Evolutionary conservation across 2,329 filamentous ascomycete genomes (phyloP), one percentile per base, ranked within the genome.

Genomic region (Harringtonia lauricola): DNA sequence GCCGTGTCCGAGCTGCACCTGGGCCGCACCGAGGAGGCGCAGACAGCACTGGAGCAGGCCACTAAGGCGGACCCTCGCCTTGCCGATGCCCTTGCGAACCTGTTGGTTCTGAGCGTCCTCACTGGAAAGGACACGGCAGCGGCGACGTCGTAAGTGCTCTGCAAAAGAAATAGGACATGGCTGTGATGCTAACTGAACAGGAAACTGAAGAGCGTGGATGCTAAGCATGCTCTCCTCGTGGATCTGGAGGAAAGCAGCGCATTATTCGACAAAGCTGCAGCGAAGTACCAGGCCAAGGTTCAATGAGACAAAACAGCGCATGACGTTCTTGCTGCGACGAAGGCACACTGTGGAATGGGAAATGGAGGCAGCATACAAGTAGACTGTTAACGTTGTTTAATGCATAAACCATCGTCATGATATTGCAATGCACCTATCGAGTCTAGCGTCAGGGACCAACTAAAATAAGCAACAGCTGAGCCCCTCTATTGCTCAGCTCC

Each of bases 1-100:
- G 90, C 89, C 22, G 79, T 96, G 22, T 83, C 86, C 21, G 90
- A 98, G 63, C 68, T 96, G 42, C 92, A 96, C 59, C 79, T 96
- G 24, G 89, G 88, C 41, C 79, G 92, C 39, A 66, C 85, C 34
- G 87, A 92, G 49, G 92, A 96, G 69, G 87, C 90, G 1, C 86
- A 95, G 64, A 77, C 82, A 17, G 90, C 89, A 4, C 50, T 96
- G 50, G 78, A 90, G 51, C 79, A 90, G 62, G 89, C 88, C 1
- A 54, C 92, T 43, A 72, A 81, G 57, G 81, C 86, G 60, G 80
- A 90, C 48, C 76, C 82, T 2, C 68, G 75, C 44, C 78, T 85
- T 48, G 70, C 77, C 8, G 81, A 89, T 49, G 81, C 84, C 18
- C 78, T 95, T 56, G 87, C 87, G 48, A 95, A 95, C 59, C 66